Evolutionary conservation across 1,139 yeast genomes (phyloP).

Genomic region (Geotrichum cucujoidarum): DNA sequence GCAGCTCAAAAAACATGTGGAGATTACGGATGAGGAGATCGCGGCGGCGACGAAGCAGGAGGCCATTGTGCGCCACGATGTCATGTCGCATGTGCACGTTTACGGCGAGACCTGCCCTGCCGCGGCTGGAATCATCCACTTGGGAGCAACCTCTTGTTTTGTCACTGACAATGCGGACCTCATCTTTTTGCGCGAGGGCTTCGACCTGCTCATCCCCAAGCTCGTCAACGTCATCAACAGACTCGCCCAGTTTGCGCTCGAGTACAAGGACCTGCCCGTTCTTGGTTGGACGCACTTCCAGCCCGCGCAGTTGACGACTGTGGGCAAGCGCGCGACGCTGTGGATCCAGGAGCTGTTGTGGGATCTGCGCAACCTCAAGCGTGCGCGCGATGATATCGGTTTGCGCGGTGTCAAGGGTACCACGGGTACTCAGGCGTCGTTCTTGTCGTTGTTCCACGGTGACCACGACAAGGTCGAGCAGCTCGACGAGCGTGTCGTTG

Average conservation of each 20-base stretch:
- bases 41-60: slow-evolving; percentile 86
- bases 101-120: slow-evolving; percentile 90
- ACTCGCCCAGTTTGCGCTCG: slow-evolving; percentile 78
- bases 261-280: slow-evolving; percentile 92
- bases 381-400: slow-evolving; percentile 96
- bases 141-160: slow-evolving; percentile 97
- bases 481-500: slow-evolving; percentile 86
- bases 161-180: slow-evolving; percentile 98
- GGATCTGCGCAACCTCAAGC: slow-evolving; percentile 92
- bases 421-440: slow-evolving; percentile 97
- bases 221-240: slow-evolving; percentile 93
- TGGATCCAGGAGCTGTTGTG: slow-evolving; percentile 97
- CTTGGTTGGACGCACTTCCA: slow-evolving; percentile 99
- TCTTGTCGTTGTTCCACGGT: slow-evolving; percentile 90
- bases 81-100: slow-evolving; percentile 97
- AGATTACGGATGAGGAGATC: slow-evolving; percentile 88
- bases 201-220: slow-evolving; percentile 88
- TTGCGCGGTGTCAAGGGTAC: slow-evolving; percentile 99
- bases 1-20: slow-evolving; percentile 72
- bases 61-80: slow-evolving; percentile 98
- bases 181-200: slow-evolving; percentile 92
- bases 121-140: slow-evolving; percentile 95
- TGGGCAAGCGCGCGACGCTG: slow-evolving; percentile 95
- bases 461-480: slow-evolving; percentile 93
- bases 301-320: slow-evolving; percentile 98